Evolutionary conservation across 176 grass and related monocot genomes (phyloP), one percentile per base, ranked within the genome.

Genomic region (Phoenix roebelenii): DNA sequence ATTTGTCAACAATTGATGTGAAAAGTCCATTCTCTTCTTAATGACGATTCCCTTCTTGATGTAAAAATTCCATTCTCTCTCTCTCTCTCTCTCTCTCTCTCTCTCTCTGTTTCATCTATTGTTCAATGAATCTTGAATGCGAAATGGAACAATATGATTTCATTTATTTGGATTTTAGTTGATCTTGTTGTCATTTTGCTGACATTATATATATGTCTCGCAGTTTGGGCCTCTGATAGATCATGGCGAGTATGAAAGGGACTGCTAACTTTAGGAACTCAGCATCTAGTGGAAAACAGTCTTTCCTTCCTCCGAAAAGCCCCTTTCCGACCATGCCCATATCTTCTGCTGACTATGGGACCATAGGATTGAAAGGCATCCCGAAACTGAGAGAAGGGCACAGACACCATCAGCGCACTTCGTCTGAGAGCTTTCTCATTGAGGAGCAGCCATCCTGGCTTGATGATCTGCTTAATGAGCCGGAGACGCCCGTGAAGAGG

Each of bases 361-460:
- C 67, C 39, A 79, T 85, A 29, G 57, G 84, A 48, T 66, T 81
- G 1, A 89, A 80, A 74, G 68, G 48, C 22, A 63, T 78, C 7
- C n/a, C 72, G 16, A 64, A 68, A 59, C 76, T 64, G 1, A 67
- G 64, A 35, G 60, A 66, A 5, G 71, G 70, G 16, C 77, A 84
- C 16, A 75, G 71, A 12, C 73, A 74, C 66, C 93, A 92, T 59
- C 84, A 83, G 72, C 81, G 84, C 65, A 92, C 85, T 55, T 87
- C 84, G 49, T 98, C 93, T 0, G 93, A 92, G 73, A 85, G 93
- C 79, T 89, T 98, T 73, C 63, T 84, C 17, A 82, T 90, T 5
- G 93, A 98, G 65, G 93, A 92, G 70, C 93, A 98, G 68, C 87
- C 87, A 15, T 83, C 84, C 19, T 98, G 87, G 93, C 93, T 98